Evolutionary conservation across 257 asterid genomes (phyloP), one percentile per base, ranked within the genome.

Genomic region (Capsicum pubescens): DNA sequence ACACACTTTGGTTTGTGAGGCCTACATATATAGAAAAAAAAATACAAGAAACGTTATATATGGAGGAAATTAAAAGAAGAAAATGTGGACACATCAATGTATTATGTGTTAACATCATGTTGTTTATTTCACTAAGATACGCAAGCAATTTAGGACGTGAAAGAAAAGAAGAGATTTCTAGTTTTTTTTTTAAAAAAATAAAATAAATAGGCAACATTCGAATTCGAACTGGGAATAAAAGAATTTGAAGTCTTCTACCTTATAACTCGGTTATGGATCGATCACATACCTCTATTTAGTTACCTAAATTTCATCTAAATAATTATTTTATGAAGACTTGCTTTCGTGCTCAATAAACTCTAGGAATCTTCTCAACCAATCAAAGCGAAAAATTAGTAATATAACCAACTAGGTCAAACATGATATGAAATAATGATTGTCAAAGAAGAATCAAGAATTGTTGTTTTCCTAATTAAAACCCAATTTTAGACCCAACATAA

Each of bases 101-200:
- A 36, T 67, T 35, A 6, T 56, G 26, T 17, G 57, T 70, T 44
- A 17, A 70, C 79, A 71, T 71, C 79, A 44, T 70, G 3, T n/a
- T 9, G 26, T 44, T 67, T 35, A 39, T 69, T 69, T 8, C 78
- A 69, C 26, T 69, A 67, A 39, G 7, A 69, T 69, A 71, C 79
- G 36, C 57, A 71, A 71, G 79, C 57, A 71, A 71, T 71, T 71
- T 71, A 44, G 79, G 79, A 71, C 57, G 44, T 19, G 79, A 71
- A 71, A 68, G 52, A 36, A 68, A 42, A 67, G 7, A 64, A 15
- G 10, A 9, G 64, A 58, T 7, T 17, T 58, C 35, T 61, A 61
- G 7, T 61, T n/a, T 2, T 59, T 17, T n/a, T 58, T 17, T 58
- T 7, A 57, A 2, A 26, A 26, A 26, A 57, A 2, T 1, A 58